phyloP scores from a whole-genome alignment of 129 eudicot species.

The Lactuca saligna region DNA sequence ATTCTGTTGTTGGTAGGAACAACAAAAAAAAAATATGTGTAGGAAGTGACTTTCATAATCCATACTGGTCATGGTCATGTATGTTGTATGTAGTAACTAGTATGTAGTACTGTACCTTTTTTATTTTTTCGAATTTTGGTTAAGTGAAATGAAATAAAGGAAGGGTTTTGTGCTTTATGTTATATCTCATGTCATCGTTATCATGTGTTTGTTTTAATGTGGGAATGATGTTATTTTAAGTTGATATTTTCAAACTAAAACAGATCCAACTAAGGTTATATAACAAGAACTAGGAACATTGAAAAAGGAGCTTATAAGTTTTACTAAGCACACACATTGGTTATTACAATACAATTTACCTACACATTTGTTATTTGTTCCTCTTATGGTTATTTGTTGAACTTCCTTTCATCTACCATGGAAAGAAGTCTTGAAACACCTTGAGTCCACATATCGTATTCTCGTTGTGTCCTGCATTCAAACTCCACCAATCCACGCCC shows the following conservation, averaged over 20 bases:
- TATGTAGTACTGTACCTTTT: not conserved
- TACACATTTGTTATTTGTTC: slow-evolving; percentile 19
- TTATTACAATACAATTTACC: slow-evolving; percentile 31
- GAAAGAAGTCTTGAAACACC: slow-evolving; percentile 84
- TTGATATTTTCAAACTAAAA: not conserved
- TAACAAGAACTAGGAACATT: slow-evolving; percentile 19
- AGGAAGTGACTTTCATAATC: slow-evolving; percentile 9
- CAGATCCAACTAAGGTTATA: not conserved
- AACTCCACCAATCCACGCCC: slow-evolving; percentile 82
- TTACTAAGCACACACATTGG: slow-evolving; percentile 30
- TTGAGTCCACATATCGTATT: slow-evolving; percentile 95
- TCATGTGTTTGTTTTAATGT: not conserved
- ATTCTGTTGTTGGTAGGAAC: not conserved
- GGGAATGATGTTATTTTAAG: not conserved
- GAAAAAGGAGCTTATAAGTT: slow-evolving; percentile 22
- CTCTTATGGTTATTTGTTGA: slow-evolving; percentile 16
- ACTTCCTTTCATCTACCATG: slow-evolving; percentile 61
- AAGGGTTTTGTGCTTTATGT: slow-evolving; percentile 12
- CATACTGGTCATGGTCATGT: no score
- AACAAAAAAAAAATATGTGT: not conserved
- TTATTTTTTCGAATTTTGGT: not conserved
- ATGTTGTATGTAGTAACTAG: no score
- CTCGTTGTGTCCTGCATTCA: slow-evolving; percentile 74
- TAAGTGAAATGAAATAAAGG: slow-evolving; percentile 22
- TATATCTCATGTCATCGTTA: not conserved